Evolutionary conservation across 2,329 filamentous ascomycete species (phyloP), one percentile per base, ranked within the genome.

Genomic region (Aschersonia sp.): DNA sequence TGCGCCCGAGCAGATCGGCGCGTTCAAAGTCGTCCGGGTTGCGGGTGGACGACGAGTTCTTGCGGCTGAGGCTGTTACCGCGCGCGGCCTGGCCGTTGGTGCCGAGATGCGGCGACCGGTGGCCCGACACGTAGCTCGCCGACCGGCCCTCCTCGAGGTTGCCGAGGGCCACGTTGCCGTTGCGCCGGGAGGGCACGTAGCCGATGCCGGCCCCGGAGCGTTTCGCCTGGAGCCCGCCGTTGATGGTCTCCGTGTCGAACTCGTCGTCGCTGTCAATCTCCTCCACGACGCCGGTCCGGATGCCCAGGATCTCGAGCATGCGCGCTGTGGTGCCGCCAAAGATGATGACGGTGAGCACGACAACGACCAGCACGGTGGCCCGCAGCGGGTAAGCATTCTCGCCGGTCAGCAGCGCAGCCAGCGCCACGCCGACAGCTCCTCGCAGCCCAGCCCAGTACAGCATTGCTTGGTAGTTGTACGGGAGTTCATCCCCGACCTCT

Each of bases 391-490:
- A 83, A 1, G 81, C 81, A 59, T 94, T 92, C 47, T 81, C 79
- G 43, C 89, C 92, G 0, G 79, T 82, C 44, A 98, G 74, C 30
- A 94, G 84, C 29, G 90, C 90, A 32, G 92, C 92, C 44, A 98
- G 73, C 2, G 92, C 92, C 37, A 98, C 92, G 49, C 92, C 92
- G 56, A 98, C 92, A 44, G 92, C 92, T 57, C 92, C 92, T 52
- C 92, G 86, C 32, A 98, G 74, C 30, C 92, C 92, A 12, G 92
- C 92, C 92, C 92, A 98, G 68, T 94, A 98, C n/a, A 98, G 78
- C 92, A 98, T 97, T n/a, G 85, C 88, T 65, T 97, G 92, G 65
- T 97, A 95, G 56, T 87, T 87, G 60, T 88, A 94, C 0, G 92
- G 92, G 37, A 98, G 70, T 63, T 97, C 92, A 54, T 97, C 90